phyloP scores from a whole-genome alignment of 2,329 filamentous ascomycete genomes.

The Plectosphaerella cucumerina region DNA sequence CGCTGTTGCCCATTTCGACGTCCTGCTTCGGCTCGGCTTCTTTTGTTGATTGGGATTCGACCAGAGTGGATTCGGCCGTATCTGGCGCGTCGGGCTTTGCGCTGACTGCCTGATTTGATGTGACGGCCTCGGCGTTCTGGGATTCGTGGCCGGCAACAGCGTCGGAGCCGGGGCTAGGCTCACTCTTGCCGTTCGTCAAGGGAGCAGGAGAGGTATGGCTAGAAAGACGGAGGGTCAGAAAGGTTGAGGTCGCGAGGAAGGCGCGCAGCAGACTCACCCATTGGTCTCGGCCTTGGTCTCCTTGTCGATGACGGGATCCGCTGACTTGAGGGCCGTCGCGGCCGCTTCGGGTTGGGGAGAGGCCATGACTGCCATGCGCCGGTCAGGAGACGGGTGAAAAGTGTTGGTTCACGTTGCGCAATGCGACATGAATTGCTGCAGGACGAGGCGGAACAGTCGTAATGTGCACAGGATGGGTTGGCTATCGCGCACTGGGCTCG shows the following conservation, averaged over 20 bases:
- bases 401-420: slow-evolving; percentile 18
- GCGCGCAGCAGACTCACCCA: slow-evolving; percentile 26
- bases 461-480: neutral
- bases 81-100: slow-evolving; percentile 3
- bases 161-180: neutral
- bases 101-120: slow-evolving; percentile 19
- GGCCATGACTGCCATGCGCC: slow-evolving; percentile 50
- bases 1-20: slow-evolving; percentile 9
- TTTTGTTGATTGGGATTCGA: neutral
- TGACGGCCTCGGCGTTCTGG: slow-evolving; percentile 19
- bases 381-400: slow-evolving; percentile 16
- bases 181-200: slow-evolving; percentile 8
- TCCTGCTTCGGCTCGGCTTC: slow-evolving; percentile 3
- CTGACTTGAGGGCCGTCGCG: slow-evolving; percentile 44
- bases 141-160: neutral
- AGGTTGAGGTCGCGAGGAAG: neutral
- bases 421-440: slow-evolving; percentile 31
- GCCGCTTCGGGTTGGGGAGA: slow-evolving; percentile 39
- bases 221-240: slow-evolving; percentile 8
- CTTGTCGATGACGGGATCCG: slow-evolving; percentile 20
- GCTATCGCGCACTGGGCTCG: neutral
- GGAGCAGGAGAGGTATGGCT: slow-evolving; percentile 21
- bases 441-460: no score
- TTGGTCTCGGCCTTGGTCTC: slow-evolving; percentile 28
- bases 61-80: neutral